Evolutionary conservation across 441 rosid genomes (phyloP).

Genomic region (Aquilaria agallochum): DNA sequence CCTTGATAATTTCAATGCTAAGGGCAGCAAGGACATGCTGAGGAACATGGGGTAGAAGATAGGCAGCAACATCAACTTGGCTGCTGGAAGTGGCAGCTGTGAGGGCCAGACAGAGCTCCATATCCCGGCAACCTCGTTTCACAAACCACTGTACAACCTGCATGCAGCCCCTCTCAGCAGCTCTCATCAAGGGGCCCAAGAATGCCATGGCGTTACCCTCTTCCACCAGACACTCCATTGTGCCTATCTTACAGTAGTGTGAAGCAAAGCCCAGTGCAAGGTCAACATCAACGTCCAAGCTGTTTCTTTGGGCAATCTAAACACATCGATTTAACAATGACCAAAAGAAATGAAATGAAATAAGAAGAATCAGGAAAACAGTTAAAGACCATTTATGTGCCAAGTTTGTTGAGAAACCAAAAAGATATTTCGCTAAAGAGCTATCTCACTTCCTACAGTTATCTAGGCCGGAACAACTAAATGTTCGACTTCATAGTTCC

Average conservation of each 20-base stretch:
- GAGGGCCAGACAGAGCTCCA: slow-evolving; percentile 91
- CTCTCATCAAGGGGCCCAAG: slow-evolving; percentile 90
- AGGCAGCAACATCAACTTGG: slow-evolving; percentile 71
- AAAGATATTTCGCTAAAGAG: no score
- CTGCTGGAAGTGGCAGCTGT: slow-evolving; percentile 89
- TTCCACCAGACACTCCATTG: slow-evolving; percentile 95
- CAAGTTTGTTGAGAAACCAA: no score
- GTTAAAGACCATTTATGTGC: no score
- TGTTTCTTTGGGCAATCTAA: slow-evolving; percentile 93
- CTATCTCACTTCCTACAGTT: no score
- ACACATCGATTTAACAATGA: slow-evolving; percentile 15
- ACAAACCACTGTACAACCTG: slow-evolving; percentile 94
- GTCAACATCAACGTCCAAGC: slow-evolving; percentile 93
- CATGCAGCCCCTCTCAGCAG: slow-evolving; percentile 90
- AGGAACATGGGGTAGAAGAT: slow-evolving; percentile 85
- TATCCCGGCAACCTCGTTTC: slow-evolving; percentile 70
- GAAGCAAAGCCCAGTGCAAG: slow-evolving; percentile 89
- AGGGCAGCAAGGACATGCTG: slow-evolving; percentile 78
- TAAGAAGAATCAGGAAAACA: no score
- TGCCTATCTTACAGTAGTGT: slow-evolving; percentile 81
- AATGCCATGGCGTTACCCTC: slow-evolving; percentile 90
- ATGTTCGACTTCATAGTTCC: no score
- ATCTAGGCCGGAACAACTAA: no score
- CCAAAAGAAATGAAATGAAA: not conserved
- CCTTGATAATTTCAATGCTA: slow-evolving; percentile 84